Evolutionary conservation across 225 moss, liverwort and hornwort genomes (phyloP).

Genomic region (Physcomitrium patens): DNA sequence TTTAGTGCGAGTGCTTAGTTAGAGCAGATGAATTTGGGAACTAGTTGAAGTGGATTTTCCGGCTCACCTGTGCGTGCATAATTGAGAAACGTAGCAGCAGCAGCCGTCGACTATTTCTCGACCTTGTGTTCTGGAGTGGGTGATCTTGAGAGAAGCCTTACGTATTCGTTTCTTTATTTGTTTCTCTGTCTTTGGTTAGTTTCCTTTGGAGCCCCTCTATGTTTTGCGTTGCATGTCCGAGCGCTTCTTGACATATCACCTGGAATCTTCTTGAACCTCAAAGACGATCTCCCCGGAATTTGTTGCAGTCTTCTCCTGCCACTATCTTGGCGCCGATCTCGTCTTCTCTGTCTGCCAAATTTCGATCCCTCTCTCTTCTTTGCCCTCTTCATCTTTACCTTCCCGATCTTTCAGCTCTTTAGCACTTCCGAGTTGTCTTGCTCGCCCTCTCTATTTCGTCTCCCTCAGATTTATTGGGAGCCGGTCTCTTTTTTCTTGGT

Average conservation of each 20-base stretch:
- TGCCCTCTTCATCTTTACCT: not conserved
- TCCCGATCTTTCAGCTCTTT: not conserved
- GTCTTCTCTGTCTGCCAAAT: not conserved
- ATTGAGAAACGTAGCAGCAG: too few relatives aligned
- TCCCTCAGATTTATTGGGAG: not conserved
- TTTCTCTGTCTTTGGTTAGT: not conserved
- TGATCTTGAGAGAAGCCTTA: too few relatives aligned
- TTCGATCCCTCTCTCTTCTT: not conserved
- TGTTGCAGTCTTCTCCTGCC: not conserved
- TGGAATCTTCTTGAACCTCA: not conserved
- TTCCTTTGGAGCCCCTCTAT: not conserved
- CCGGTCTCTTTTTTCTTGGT: not conserved
- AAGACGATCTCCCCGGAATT: not conserved
- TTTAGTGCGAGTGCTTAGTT: too few relatives aligned
- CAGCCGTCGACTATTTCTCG: too few relatives aligned
- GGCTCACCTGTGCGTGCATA: too few relatives aligned
- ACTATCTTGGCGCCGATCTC: not conserved
- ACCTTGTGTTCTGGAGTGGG: too few relatives aligned
- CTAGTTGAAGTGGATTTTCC: too few relatives aligned
- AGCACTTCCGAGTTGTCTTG: not conserved
- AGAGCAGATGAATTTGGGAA: too few relatives aligned
- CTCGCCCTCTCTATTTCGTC: not conserved
- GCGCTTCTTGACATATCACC: not conserved
- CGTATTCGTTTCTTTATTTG: too few relatives aligned
- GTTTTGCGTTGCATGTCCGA: not conserved